Evolutionary conservation across 2,329 filamentous ascomycete genomes (phyloP).

Genomic region (Talaromyces sp.): DNA sequence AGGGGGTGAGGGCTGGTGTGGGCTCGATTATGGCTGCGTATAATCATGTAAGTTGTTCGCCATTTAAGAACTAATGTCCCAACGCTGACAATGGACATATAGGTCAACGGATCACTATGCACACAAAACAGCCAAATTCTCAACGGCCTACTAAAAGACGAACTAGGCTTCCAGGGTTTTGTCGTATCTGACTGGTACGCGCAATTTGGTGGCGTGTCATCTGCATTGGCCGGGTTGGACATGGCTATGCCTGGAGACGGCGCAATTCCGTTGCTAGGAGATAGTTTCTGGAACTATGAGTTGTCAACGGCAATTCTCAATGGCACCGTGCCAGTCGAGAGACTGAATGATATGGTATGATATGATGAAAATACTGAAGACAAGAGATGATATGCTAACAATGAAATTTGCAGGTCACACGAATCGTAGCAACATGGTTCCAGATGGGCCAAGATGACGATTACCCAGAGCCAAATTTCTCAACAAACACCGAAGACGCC

Average conservation of each 20-base stretch:
- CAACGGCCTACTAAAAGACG: conserved; percentile 70
- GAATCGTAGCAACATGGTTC: conserved; percentile 60
- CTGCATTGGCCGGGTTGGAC: conserved; percentile 63
- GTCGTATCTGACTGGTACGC: conserved; percentile 70
- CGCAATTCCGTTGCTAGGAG: conserved; percentile 52
- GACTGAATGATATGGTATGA: conserved; percentile 53
- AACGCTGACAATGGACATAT: not conserved
- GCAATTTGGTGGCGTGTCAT: conserved; percentile 59
- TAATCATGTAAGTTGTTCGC: conserved; percentile 37
- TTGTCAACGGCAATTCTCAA: conserved; percentile 57
- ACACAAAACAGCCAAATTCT: conserved; percentile 68
- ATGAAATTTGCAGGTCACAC: conserved; percentile 43
- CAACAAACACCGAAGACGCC: conserved; percentile 56
- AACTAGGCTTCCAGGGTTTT: conserved; percentile 70
- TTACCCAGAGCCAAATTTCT: conserved; percentile 60
- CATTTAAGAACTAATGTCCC: not conserved
- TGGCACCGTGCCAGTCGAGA: conserved; percentile 56
- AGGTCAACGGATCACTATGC: conserved; percentile 65
- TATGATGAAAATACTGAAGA: not conserved
- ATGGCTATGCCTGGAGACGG: conserved; percentile 69
- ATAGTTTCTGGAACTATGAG: conserved; percentile 57
- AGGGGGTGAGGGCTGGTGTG: conserved; percentile 49
- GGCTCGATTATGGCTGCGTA: conserved; percentile 48
- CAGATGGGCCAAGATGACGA: conserved; percentile 57
- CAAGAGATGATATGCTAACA: conserved; percentile 17